A percentile compares a stretch with the other conserved stretches of the same genome.
These are phyloP conservation scores for Pseudogymnoascus sp. DNA, from an alignment of 2,329 filamentous ascomycete species.

Conservation along the genomic window DNA sequence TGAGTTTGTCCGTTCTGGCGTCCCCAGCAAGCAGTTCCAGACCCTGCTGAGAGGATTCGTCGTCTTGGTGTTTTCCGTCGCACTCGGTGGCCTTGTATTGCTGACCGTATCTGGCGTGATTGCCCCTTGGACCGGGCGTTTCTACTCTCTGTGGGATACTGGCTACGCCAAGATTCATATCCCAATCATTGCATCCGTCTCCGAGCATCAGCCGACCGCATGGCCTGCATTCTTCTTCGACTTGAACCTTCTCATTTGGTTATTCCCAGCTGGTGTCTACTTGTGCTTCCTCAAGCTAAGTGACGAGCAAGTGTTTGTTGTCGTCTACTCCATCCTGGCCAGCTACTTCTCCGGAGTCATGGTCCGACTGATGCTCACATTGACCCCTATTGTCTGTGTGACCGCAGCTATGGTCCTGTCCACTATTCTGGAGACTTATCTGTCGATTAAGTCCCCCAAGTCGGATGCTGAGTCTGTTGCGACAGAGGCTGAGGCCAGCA, in stretches of 20 bases:
- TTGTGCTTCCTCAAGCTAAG: conserved; percentile 90
- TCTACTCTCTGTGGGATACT: conserved; percentile 99
- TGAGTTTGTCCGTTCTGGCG: conserved; percentile 79
- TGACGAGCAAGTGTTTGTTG: conserved; percentile 96
- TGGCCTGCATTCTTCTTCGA: conserved; percentile 99
- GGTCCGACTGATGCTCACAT: conserved; percentile 96
- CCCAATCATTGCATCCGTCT: conserved; percentile 98
- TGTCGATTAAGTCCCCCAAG: conserved; percentile 58
- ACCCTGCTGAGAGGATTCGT: conserved; percentile 75
- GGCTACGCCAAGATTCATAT: conserved; percentile 99
- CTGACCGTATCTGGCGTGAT: conserved; percentile 86
- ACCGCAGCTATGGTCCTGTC: conserved; percentile 85
- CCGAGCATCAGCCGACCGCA: conserved; percentile 96
- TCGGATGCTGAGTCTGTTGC: conserved; percentile 39
- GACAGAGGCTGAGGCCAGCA: conserved; percentile 34
- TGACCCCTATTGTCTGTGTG: conserved; percentile 94
- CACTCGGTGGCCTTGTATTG: conserved; percentile 69
- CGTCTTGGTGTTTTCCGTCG: conserved; percentile 64
- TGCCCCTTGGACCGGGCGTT: conserved; percentile 94
- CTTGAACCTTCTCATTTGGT: conserved; percentile 95
- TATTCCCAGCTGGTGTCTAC: conserved; percentile 97
- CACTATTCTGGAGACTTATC: conserved; percentile 79
- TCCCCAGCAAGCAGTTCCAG: conserved; percentile 90
- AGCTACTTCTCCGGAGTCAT: conserved; percentile 99
- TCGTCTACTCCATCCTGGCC: conserved; percentile 92